These are phyloP conservation scores for Aspergillus viridinutans DNA, from an alignment of 2,329 filamentous ascomycete species.

Conservation along the genomic window DNA sequence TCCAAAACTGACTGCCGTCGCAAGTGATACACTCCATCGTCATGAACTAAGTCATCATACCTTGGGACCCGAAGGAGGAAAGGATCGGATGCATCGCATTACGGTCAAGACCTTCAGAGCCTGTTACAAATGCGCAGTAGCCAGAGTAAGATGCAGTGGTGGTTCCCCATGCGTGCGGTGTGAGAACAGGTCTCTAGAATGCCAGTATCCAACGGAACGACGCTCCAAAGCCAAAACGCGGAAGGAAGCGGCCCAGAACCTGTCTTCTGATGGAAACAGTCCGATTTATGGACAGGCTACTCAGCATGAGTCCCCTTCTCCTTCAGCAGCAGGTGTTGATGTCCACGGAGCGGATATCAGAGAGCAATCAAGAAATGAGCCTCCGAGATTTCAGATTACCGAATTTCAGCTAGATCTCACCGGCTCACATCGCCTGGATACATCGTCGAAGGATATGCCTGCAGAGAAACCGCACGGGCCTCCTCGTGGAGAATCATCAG, in stretches of 20 bases:
- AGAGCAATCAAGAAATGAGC: conserved; percentile 1
- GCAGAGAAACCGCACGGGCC: background rate
- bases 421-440: conserved; percentile 1
- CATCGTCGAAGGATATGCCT: conserved; percentile 5
- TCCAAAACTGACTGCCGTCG: conserved; percentile 1
- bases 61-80: conserved; percentile 29
- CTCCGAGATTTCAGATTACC: conserved; percentile 11
- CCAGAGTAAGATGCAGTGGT: conserved; percentile 38
- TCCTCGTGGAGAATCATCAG: background rate
- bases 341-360: background rate
- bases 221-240: conserved; percentile 30
- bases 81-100: conserved; percentile 36
- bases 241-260: conserved; percentile 10
- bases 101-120: conserved; percentile 41
- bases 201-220: conserved; percentile 38
- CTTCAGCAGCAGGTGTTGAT: background rate
- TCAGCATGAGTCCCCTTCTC: background rate
- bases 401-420: conserved; percentile 22
- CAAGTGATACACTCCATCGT: conserved; percentile 38
- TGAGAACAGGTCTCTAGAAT: conserved; percentile 33
- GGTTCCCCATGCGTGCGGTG: conserved; percentile 36
- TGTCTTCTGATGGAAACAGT: conserved; percentile 7
- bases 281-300: conserved; percentile 8
- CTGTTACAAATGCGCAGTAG: conserved; percentile 37
- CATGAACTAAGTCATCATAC: conserved; percentile 39